Base-by-base conservation (phyloP, 1,284 basidiomycete species). In the Trametes polyzona region DNA sequence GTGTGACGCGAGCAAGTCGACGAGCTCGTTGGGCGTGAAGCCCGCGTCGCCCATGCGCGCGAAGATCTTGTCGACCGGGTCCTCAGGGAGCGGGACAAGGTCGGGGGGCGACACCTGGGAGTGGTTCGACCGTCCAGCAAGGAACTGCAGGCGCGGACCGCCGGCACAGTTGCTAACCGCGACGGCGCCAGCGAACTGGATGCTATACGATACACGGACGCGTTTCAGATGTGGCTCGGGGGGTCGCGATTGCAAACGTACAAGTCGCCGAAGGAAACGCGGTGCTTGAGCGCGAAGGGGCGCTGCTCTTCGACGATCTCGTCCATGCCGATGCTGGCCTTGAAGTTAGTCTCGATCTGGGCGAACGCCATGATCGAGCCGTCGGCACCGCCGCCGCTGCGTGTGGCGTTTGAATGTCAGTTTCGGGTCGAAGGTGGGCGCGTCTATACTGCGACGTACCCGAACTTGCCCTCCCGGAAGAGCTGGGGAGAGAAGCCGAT, bases 101-200 rank as follows among this genome's bases (percentile, higher is more conserved):
- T 54, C 40, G 29, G 70, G 68, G 4, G 69, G 65, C 9, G 71
- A 63, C 16, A 67, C 61, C 10, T 50, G 55, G 5, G 63, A 69
- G 37, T 66, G 54, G 42, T 59, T 41, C 6, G 57, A 57, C 23
- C 62, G 59, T n/a, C 71, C 70, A 9, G 68, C 56, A 16, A 70
- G 62, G 66, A 69, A 69, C 37, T 67, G 52, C 32, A 71, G 63
- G 11, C 52, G 62, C 19, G 70, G 67, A 23, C 67, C 70, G 51
- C 71, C 71, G 10, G 62, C 59, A 59, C 70, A 72, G 63, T 71
- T 71, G 48, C 56, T 61, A 7, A 70, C 62, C 11, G 61, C 69
- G 44, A 72, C 65, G 5, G 71, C 71, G 27, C 66, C 69, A 6
- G 70, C 67, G 40, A 71, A 69, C 40, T 69, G 66, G 36, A 71